Evolutionary conservation across 768 basidiomycete species (phyloP).

Genomic region (Hygrocybe coccinea): DNA sequence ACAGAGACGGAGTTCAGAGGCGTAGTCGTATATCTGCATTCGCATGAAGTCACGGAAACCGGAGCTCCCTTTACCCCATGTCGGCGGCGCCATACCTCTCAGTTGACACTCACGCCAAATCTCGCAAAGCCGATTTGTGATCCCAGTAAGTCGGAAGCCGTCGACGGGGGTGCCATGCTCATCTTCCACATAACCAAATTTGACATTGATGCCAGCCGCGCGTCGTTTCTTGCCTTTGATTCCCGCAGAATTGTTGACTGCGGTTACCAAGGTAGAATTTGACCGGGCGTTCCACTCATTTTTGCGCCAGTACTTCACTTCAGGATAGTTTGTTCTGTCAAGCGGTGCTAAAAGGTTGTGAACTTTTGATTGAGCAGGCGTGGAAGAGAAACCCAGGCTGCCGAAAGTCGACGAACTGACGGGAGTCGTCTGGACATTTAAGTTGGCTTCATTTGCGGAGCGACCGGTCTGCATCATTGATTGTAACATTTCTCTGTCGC

Average conservation of each 20-base stretch:
- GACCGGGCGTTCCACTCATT: neutral
- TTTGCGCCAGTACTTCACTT: neutral
- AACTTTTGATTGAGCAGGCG: too few relatives aligned
- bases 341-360: neutral
- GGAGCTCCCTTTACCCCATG: neutral
- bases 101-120: neutral
- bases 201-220: neutral
- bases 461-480: too few relatives aligned
- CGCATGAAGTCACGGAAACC: neutral
- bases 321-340: neutral
- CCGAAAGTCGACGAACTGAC: too few relatives aligned
- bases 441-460: too few relatives aligned
- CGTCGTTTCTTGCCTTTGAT: neutral
- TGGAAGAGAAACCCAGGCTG: too few relatives aligned
- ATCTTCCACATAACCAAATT: neutral
- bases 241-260: neutral
- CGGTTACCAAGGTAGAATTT: neutral
- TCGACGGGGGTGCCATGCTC: neutral
- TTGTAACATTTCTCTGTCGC: too few relatives aligned
- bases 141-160: neutral
- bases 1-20: constrained; percentile 17
- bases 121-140: neutral
- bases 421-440: too few relatives aligned
- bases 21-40: neutral
- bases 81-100: neutral